Evolutionary conservation across 495 filamentous ascomycete species (phyloP), one percentile per base, ranked within the genome.

Genomic region (Penicillium manginii): DNA sequence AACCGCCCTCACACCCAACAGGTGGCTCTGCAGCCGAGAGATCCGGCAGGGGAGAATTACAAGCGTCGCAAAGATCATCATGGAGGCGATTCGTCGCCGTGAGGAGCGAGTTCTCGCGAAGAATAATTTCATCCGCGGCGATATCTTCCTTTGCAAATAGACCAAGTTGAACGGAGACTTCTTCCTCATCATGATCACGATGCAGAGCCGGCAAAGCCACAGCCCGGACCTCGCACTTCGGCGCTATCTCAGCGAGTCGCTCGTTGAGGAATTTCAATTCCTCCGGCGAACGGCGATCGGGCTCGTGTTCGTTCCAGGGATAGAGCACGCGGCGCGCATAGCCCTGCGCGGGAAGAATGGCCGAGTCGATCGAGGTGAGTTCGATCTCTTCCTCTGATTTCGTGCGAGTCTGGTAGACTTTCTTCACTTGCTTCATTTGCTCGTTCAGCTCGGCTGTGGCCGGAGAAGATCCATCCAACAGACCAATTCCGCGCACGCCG

Each of bases 301-400:
- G 92, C 66, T 98, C 96, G 64, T 94, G 81, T 19, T 78, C 66
- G 69, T 98, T 98, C 94, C 94, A 98, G 14, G 92, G 90, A 71
- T 98, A 98, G 15, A 96, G 78, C 66, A 98, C 90, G 17, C 94
- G 81, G 22, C 92, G 87, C 39, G 91, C 92, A 55, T 83, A 78
- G 2, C 92, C 91, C 60, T 86, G 83, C 29, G 93, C 88, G 7
- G 87, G 87, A 1, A 91, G 77, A 18, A 80, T 62, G 50, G 78
- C 78, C 8, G 80, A 64, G 57, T 84, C 70, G 50, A 86, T 76
- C 3, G 39, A 49, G n/a, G 57, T 29, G 14, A 70, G 18, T 2
- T 59, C 55, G 18, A 64, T 37, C 3, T 82, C 77, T 47, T 63
- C 61, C 57, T 75, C 71, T 32, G 71, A 77, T 26, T 80, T 73